Base-by-base conservation (phyloP, 2,329 filamentous ascomycete genomes). In the Xylariomycetidae sp. region DNA sequence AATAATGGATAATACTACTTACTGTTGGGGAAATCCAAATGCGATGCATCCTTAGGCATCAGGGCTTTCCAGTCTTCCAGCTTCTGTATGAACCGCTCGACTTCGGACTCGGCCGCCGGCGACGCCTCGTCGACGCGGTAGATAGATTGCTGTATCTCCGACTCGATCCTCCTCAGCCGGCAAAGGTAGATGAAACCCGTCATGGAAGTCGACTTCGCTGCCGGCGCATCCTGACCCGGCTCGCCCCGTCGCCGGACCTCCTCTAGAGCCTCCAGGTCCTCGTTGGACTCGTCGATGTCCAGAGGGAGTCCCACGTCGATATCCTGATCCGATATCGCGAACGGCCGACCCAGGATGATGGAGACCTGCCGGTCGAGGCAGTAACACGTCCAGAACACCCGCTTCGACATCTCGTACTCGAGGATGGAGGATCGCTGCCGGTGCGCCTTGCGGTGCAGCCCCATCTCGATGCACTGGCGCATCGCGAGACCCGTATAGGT, bases 371-470 rank as follows among this genome's bases (percentile, higher is more conserved):
- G 48, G 37, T 58, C 56, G 6, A 58, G 44, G 26, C 38, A 51
- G 35, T 58, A 58, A 27, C 50, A 51, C 5, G 45, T 44, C 55
- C 55, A 57, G 30, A 58, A 58, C 4, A 56, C 38, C 10, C 52
- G 44, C 27, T 51, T 53, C 11, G 49, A 32, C 37, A 53, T 46
- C 23, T 49, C 47, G 19, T 43, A 37, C 19, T 51, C 49, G 15
- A 50, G 31, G 10, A 32, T 7, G 4, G 18, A 38, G 7, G 36
- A 37, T 3, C 31, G 34, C 11, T 28, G 32, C 19, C 30, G 36
- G 25, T 31, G 38, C 10, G 44, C 36, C 36, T 41, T 41, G 15
- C 49, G 42, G 28, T 52, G 48, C 25, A 50, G 31, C 8, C 48
- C 49, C 11, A 46, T 25, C 15, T 50, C 46, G 16, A 47, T 47